Evolutionary conservation across 371 early-diverging fungal species (phyloP).

Genomic region (Capniomyces stellatus): DNA sequence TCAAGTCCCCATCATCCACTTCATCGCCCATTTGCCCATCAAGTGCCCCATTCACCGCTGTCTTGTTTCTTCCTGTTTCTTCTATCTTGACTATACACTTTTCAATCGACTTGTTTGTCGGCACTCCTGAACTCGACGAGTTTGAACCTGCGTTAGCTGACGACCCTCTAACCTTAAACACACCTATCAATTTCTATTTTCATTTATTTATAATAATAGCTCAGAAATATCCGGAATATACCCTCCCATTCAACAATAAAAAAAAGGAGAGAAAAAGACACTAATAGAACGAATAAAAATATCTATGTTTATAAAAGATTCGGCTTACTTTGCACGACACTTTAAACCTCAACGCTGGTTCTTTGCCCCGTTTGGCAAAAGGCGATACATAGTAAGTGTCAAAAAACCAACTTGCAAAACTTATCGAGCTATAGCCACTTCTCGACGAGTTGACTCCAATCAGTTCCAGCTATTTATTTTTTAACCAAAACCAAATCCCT

Average conservation of each 20-base stretch:
- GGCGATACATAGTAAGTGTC: constrained; percentile 18
- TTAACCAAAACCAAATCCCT: too few relatives aligned
- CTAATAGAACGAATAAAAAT: too few relatives aligned
- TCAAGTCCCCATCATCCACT: background rate
- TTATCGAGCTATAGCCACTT: constrained; percentile 30
- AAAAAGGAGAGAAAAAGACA: too few relatives aligned
- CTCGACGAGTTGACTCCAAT: constrained; percentile 33
- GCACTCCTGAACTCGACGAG: constrained; percentile 19
- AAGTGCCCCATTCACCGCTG: background rate
- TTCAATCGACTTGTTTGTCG: constrained; percentile 24
- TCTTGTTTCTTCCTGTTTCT: constrained; percentile 3
- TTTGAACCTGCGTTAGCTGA: too few relatives aligned
- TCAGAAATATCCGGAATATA: too few relatives aligned
- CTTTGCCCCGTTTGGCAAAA: background rate
- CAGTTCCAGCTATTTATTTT: constrained; percentile 22
- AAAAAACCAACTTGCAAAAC: constrained; percentile 27
- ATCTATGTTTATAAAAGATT: too few relatives aligned
- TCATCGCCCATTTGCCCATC: background rate
- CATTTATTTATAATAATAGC: too few relatives aligned
- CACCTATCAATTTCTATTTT: too few relatives aligned
- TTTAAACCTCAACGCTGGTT: constrained; percentile 13
- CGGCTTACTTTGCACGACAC: constrained; percentile 6
- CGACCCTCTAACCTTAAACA: too few relatives aligned
- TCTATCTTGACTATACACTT: constrained; percentile 27
- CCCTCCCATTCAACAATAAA: too few relatives aligned